A percentile compares a stretch with the other conserved stretches of the same genome.
Evolutionary conservation across 441 rosid genomes (phyloP).

Genomic region (Geranium incanum): DNA sequence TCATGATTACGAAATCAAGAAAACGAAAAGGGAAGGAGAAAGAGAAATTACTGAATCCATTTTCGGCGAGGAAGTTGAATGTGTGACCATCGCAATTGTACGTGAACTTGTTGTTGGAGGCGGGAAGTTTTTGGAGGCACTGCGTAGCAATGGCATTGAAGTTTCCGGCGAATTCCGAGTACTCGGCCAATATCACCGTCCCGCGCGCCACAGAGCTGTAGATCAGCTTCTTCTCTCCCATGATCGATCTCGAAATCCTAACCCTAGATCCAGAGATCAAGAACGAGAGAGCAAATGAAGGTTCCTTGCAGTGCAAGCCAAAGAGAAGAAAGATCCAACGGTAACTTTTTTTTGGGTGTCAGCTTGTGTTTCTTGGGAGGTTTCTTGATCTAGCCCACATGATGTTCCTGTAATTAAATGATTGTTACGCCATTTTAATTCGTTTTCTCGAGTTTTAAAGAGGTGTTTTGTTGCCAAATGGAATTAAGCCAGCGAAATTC

Average conservation of each 20-base stretch:
- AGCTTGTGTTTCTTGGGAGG: background rate
- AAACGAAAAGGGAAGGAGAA: background rate
- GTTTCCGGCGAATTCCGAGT: background rate
- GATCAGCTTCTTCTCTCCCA: background rate
- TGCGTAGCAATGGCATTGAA: background rate
- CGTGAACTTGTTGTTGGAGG: constrained; percentile 1
- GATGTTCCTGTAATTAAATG: background rate
- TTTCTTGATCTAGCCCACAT: background rate
- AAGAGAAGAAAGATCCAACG: background rate
- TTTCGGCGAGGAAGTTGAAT: constrained; percentile 2
- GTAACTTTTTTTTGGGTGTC: background rate
- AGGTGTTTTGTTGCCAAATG: too few species aligned
- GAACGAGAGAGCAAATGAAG: background rate
- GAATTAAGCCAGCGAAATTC: too few species aligned
- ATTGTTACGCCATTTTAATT: background rate
- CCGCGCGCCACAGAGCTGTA: background rate
- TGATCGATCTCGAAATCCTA: background rate
- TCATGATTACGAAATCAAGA: background rate
- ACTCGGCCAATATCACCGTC: constrained; percentile 4
- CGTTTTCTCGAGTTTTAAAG: too few species aligned
- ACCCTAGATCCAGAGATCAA: background rate
- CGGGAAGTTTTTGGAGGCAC: background rate
- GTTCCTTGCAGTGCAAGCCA: background rate
- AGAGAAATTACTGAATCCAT: background rate
- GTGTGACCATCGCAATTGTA: background rate